These are phyloP conservation scores for Davidsoniella australis DNA, from an alignment of 2,329 filamentous ascomycete species.

Conservation along the genomic window DNA sequence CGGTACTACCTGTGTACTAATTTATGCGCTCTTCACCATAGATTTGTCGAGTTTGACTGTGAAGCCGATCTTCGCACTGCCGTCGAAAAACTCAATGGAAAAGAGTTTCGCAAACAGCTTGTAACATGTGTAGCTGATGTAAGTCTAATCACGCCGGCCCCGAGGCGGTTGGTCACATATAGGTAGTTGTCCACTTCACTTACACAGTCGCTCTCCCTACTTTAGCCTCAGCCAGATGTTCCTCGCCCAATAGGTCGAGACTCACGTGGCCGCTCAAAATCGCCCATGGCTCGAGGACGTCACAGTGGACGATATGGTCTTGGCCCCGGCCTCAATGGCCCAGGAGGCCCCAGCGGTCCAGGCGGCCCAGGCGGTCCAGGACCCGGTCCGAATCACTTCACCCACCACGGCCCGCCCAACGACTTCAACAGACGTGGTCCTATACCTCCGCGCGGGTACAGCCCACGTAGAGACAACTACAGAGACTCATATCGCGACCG, in stretches of 20 bases:
- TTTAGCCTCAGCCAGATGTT: conserved; percentile 63
- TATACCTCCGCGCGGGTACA: conserved; percentile 54
- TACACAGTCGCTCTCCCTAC: not conserved
- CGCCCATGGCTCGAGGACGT: conserved; percentile 39
- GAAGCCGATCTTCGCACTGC: conserved; percentile 75
- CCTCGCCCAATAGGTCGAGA: conserved; percentile 33
- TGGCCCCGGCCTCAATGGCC: conserved; percentile 16
- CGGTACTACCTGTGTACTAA: not conserved
- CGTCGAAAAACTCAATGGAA: conserved; percentile 84
- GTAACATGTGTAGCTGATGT: conserved; percentile 84
- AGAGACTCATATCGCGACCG: conserved; percentile 73
- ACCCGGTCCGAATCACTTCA: conserved; percentile 1
- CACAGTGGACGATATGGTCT: not conserved
- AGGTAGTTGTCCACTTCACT: too few species aligned
- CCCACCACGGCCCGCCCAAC: conserved; percentile 15
- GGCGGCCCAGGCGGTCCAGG: not conserved
- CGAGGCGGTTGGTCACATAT: too few species aligned
- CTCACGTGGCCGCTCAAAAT: conserved; percentile 58
- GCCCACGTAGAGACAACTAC: conserved; percentile 50
- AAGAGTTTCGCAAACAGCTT: conserved; percentile 78
- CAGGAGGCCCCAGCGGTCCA: conserved; percentile 13
- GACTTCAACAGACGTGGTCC: conserved; percentile 66
- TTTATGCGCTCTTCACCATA: conserved; percentile 21
- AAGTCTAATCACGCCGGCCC: conserved; percentile 21
- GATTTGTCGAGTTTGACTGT: conserved; percentile 96